Evolutionary conservation across 2,329 filamentous ascomycete genomes (phyloP).

Genomic region (Penicillium sp.): DNA sequence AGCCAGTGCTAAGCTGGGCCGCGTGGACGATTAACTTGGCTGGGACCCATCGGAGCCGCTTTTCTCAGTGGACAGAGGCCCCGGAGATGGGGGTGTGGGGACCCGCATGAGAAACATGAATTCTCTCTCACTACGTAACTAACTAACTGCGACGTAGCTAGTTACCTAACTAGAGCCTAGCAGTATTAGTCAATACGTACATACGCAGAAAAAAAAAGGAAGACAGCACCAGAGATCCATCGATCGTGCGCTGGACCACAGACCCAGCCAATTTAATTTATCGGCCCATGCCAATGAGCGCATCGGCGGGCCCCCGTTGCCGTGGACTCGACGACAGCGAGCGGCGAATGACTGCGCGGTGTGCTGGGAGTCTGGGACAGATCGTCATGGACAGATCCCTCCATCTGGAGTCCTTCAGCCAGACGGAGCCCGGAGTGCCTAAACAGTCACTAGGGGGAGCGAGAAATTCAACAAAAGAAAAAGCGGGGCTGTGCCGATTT

Average conservation of each 20-base stretch:
- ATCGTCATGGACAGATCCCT: too few relatives aligned
- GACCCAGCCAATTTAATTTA: slow-evolving; percentile 1
- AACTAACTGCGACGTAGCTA: too few relatives aligned
- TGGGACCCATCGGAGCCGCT: background rate
- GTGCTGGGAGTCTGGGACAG: too few relatives aligned
- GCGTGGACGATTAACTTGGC: slow-evolving; percentile 2
- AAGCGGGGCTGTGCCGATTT: background rate
- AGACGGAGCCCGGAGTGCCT: background rate
- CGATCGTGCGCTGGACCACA: slow-evolving; percentile 8
- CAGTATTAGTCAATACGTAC: background rate
- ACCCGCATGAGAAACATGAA: background rate
- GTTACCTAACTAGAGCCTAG: too few relatives aligned
- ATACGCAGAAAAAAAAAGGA: background rate
- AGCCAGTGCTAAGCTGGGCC: background rate
- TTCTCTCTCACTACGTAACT: background rate
- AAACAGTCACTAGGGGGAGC: too few relatives aligned
- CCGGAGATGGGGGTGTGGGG: background rate
- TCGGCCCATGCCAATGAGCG: background rate
- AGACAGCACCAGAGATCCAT: slow-evolving; percentile 7
- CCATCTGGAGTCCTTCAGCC: background rate
- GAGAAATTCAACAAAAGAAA: background rate
- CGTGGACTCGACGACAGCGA: background rate
- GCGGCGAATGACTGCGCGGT: too few relatives aligned
- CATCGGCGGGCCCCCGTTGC: background rate
- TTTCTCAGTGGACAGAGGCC: background rate